Evolutionary conservation across 228 moss, liverwort and hornwort species (phyloP).

Genomic region (Sphagnum fallax): DNA sequence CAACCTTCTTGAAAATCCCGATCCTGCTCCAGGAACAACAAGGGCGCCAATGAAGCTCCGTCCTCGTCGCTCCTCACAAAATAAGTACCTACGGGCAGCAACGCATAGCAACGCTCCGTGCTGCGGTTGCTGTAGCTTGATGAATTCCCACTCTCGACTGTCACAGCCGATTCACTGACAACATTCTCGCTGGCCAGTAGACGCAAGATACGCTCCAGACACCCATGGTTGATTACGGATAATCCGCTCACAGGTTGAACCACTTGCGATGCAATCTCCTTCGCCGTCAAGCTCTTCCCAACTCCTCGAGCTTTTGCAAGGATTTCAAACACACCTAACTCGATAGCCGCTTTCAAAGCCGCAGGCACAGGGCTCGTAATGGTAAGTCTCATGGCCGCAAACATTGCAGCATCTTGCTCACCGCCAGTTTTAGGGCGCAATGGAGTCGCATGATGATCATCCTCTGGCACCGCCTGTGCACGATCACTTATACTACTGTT

Average conservation of each 20-base stretch:
- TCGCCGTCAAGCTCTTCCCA: conserved; percentile 10
- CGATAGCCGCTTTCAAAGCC: conserved; percentile 10
- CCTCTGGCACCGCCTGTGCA: too few relatives aligned
- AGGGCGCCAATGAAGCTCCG: conserved; percentile 7
- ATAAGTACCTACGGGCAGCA: conserved; percentile 14
- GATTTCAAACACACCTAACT: conserved; percentile 21
- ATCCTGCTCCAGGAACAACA: background rate
- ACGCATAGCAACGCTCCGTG: conserved; percentile 12
- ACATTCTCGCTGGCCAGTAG: conserved; percentile 10
- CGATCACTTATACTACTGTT: too few relatives aligned
- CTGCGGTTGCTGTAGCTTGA: background rate
- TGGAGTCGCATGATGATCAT: too few relatives aligned
- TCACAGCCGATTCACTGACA: conserved; percentile 11
- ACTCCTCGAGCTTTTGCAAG: conserved; percentile 12
- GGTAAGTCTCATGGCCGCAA: too few relatives aligned
- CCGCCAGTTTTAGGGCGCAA: too few relatives aligned
- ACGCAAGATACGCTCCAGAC: conserved; percentile 24
- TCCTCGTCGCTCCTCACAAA: conserved; percentile 18
- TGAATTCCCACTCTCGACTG: background rate
- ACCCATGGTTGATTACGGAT: conserved; percentile 9
- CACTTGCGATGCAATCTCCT: conserved; percentile 11
- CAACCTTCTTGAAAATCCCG: conserved; percentile 2
- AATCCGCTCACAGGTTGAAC: conserved; percentile 10
- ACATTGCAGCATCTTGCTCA: too few relatives aligned
- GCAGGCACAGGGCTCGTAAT: background rate